Base-by-base conservation (phyloP, 2,329 filamentous ascomycete genomes). In the Fusarium secorum region DNA sequence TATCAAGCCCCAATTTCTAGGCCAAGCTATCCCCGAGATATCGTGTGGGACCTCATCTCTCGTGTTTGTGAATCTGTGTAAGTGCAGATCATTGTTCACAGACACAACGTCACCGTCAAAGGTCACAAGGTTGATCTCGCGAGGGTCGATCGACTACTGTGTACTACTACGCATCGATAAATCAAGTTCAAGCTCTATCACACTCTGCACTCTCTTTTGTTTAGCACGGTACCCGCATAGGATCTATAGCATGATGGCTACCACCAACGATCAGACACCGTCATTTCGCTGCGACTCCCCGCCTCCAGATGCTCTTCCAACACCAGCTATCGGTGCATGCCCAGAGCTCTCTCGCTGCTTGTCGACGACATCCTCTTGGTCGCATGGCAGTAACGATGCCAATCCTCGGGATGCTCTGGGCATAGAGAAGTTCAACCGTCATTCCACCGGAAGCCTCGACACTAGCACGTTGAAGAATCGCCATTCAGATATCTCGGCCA, bases 231-330 rank as follows among this genome's bases (percentile, higher is more conserved):
- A 44, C n/a, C 48, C 8, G 35, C 33, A 14, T 36, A 56, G 38
- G 24, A 58, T 46, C 44, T 28, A 18, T 55, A 64, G 55, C 55
- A 73, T 68, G 67, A 82, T 82, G 79, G 78, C 80, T 39, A 77
- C 78, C 66, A 71, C 77, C 67, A 77, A 79, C 72, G 75, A 79
- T 58, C 75, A 77, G 46, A 73, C 71, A 52, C 74, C 77, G 24
- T 55, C 74, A 68, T 70, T 84, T 53, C 86, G 85, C 75, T 83
- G 85, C 73, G 84, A 84, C 64, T 92, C 91, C 38, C 90, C 91
- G n/a, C 88, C 90, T 54, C 89, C 89, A 39, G 89, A 89, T 75
- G 81, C 85, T 22, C 84, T 86, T 22, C 91, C 91, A 11, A 87
- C 86, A n/a, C 85, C 87, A 41, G 89, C 91, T 60, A 83, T 92